Evolutionary conservation across 495 filamentous ascomycete species (phyloP).

Genomic region (Aspergillus steynii): DNA sequence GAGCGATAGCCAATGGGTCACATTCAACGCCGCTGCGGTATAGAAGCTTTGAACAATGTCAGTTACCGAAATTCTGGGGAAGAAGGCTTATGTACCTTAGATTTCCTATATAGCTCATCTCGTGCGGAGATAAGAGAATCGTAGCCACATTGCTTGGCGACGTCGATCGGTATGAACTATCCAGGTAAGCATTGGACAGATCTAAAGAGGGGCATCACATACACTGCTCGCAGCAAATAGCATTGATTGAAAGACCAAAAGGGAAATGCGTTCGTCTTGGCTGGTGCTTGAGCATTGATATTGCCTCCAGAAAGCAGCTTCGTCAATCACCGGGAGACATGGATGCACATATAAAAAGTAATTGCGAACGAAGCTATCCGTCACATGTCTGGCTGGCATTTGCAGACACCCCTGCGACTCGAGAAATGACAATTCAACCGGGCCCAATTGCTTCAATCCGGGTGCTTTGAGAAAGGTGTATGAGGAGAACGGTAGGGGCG

Average conservation of each 20-base stretch:
- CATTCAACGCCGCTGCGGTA: conserved; percentile 17
- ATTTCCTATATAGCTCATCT: conserved; percentile 18
- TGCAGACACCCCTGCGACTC: conserved; percentile 9
- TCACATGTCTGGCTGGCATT: conserved; percentile 12
- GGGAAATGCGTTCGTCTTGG: conserved; percentile 10
- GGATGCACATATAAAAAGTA: conserved; percentile 23
- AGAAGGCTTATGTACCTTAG: conserved; percentile 9
- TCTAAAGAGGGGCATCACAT: background rate
- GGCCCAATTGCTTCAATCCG: background rate
- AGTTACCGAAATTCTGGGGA: background rate
- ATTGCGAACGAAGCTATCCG: conserved; percentile 15
- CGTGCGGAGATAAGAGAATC: conserved; percentile 13
- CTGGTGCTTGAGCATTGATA: conserved; percentile 11
- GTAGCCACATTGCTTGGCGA: conserved; percentile 20
- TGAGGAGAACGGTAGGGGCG: background rate
- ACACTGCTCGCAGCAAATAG: conserved; percentile 18
- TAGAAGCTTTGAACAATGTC: conserved; percentile 1
- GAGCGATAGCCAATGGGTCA: conserved; percentile 12
- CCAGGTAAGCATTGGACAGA: background rate
- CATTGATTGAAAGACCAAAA: conserved; percentile 18
- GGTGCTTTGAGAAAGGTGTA: background rate
- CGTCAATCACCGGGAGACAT: conserved; percentile 17
- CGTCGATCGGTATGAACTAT: conserved; percentile 18
- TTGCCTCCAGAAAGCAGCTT: conserved; percentile 17
- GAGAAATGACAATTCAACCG: conserved; percentile 6